These are phyloP conservation scores for Ophiostoma tasmaniense DNA, from an alignment of 2,329 filamentous ascomycete genomes.

Conservation along the genomic window DNA sequence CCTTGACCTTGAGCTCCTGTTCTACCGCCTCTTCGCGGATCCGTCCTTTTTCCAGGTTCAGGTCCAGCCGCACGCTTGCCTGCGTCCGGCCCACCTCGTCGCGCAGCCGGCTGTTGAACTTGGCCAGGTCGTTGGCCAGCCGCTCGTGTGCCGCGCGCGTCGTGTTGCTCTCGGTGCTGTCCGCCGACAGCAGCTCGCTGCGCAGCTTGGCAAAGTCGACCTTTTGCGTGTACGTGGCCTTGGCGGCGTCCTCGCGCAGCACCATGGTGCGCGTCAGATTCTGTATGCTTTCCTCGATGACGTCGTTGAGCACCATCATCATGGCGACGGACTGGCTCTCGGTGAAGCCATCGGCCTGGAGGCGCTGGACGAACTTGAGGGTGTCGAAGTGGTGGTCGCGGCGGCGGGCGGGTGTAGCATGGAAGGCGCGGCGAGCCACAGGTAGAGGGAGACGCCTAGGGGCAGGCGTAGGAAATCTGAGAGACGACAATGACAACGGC, in stretches of 20 bases:
- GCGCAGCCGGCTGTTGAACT: constrained; percentile 77
- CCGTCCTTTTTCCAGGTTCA: constrained; percentile 93
- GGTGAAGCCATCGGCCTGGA: constrained; percentile 87
- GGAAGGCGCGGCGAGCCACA: constrained; percentile 41
- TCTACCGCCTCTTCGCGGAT: constrained; percentile 94
- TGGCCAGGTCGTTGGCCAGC: constrained; percentile 87
- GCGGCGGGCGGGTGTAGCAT: constrained; percentile 50
- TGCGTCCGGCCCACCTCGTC: constrained; percentile 95
- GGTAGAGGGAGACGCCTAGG: background rate
- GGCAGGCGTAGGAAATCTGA: background rate
- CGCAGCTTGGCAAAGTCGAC: constrained; percentile 97
- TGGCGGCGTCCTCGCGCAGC: constrained; percentile 82
- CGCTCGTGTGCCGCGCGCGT: constrained; percentile 87
- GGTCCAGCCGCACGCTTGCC: constrained; percentile 80
- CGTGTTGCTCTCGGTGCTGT: constrained; percentile 81
- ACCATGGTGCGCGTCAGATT: constrained; percentile 98
- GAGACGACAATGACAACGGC: background rate
- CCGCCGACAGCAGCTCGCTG: constrained; percentile 83
- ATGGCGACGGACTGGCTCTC: constrained; percentile 94
- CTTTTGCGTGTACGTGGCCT: constrained; percentile 75
- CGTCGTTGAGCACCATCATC: constrained; percentile 95
- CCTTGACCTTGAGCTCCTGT: constrained; percentile 96
- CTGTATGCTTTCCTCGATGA: constrained; percentile 96
- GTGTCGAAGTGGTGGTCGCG: constrained; percentile 97
- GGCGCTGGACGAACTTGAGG: constrained; percentile 86